Evolutionary conservation across 768 basidiomycete species (phyloP), one percentile per base, ranked within the genome.

Genomic region (Sporobolomyces pararoseus): DNA sequence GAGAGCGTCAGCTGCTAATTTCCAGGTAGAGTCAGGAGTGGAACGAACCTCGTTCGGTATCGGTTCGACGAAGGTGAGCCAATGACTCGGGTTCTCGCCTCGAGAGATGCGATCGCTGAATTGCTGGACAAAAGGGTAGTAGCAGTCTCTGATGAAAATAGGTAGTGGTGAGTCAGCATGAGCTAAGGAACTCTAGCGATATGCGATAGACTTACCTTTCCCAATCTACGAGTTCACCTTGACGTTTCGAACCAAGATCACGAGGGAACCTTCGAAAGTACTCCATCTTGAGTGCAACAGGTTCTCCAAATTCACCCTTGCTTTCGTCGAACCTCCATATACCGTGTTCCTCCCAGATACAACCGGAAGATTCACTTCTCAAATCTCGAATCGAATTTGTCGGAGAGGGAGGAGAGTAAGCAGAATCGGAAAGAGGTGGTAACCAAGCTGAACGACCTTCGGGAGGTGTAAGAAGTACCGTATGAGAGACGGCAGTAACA

Each of bases 311-410:
- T 69, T 85, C 82, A 19, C 86, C 79, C 75, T 86, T 87, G 34
- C 80, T 81, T 7, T 78, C 80, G 75, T 91, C 88, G 87, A 88
- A 97, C 0, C 86, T 85, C 95, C 96, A 99, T 6, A 98, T 90
- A 23, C 89, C 90, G 72, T 98, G 92, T 81, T 87, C 84, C 75
- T 90, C 88, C 93, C 93, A 95, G 5, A 93, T 74, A 76, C 93
- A 96, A 66, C 83, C 88, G 86, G 70, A 78, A 61, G 73, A 73
- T 12, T 66, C 72, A 0, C 88, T 89, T 17, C 91, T 90, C 0
- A 91, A 39, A 53, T 39, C 39, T 54, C 25, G 34, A 37, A 49
- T 54, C 12, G 29, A 31, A 14, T 4, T 25, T 17, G 53, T 34
- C 12, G 50, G 57, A 14, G 61, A 35, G 6, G 57, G 27, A 21